Evolutionary conservation across 1,139 yeast species (phyloP), one percentile per base, ranked within the genome.

Genomic region (Kodamaea suecica): DNA sequence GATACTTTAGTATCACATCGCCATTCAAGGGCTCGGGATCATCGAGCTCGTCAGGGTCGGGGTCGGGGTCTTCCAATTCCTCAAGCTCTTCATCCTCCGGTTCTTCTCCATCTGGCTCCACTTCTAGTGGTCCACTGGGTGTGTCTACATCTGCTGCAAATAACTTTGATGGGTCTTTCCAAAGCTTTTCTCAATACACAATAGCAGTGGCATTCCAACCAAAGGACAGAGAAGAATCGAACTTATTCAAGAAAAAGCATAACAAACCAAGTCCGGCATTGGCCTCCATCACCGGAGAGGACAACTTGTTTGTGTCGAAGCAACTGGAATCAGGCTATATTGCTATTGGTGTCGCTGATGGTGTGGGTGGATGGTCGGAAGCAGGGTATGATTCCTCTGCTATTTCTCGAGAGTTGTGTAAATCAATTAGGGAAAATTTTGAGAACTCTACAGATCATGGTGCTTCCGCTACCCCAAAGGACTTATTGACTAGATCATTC

Each of bases 291-390:
- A 73, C 92, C 2, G 98, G 97, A 4, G 97, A 90, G 53, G 98
- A 90, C 56, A 85, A 87, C 48, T 83, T 76, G 49, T 81, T 90
- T 47, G 69, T 79, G 24, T 67, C 80, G 5, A 57, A 63, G 6
- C 53, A 62, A 17, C 52, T 56, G 14, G 65, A 63, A 9, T 70
- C 76, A 7, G 70, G 66, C 3, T 70, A 71, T 26, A 53, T 83
- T 2, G 78, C 90, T 0, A 70, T 86, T 6, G 97, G 96, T 7
- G 97, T 92, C 1, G 92, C 97, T 3, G 98, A 92, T 59, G 98
- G 98, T 13, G 97, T 92, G 4, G 97, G 97, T 12, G 97, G 97
- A 1, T 92, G 97, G 97, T 76, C 87, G 2, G 92, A 85, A 46
- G 81, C 86, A 27, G 97, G 97, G 0, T 84, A 80, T 48, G 97